These are phyloP conservation scores for Isatis lusitanica DNA, from an alignment of 441 rosid genomes.

Conservation along the genomic window DNA sequence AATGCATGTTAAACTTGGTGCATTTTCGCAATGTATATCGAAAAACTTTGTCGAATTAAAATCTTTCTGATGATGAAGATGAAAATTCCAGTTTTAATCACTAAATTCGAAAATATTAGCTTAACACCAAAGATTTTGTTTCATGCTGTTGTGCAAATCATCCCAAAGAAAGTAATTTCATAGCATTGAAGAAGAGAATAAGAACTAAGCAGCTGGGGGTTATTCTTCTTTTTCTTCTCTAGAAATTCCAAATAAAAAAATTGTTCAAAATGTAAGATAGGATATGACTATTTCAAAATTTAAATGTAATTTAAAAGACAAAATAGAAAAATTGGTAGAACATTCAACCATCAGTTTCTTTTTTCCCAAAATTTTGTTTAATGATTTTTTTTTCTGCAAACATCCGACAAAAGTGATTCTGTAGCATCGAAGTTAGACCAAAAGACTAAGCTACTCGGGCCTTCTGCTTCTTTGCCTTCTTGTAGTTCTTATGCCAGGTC, in stretches of 20 bases:
- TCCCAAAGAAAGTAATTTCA: neutral
- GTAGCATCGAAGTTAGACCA: neutral
- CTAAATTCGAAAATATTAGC: neutral
- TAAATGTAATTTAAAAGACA: neutral
- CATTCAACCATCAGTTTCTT: neutral
- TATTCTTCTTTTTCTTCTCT: too few species aligned
- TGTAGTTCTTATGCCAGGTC: constrained; percentile 39
- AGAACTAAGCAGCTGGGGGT: too few species aligned
- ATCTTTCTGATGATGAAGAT: constrained; percentile 1
- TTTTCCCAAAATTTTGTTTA: constrained; percentile 16
- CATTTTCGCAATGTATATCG: neutral
- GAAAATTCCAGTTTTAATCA: neutral
- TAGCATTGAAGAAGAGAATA: neutral
- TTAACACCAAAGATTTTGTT: neutral
- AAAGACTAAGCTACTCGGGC: constrained; percentile 17
- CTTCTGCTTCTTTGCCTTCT: constrained; percentile 40
- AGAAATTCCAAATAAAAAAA: neutral
- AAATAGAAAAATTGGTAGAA: neutral
- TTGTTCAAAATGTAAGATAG: neutral
- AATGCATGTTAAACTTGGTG: neutral
- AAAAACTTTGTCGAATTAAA: neutral
- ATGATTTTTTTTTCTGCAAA: neutral
- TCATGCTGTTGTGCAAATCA: neutral
- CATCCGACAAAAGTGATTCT: neutral
- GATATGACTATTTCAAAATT: neutral